Evolutionary conservation across 306 rosid genomes (phyloP).

Genomic region (Fagus crenata): DNA sequence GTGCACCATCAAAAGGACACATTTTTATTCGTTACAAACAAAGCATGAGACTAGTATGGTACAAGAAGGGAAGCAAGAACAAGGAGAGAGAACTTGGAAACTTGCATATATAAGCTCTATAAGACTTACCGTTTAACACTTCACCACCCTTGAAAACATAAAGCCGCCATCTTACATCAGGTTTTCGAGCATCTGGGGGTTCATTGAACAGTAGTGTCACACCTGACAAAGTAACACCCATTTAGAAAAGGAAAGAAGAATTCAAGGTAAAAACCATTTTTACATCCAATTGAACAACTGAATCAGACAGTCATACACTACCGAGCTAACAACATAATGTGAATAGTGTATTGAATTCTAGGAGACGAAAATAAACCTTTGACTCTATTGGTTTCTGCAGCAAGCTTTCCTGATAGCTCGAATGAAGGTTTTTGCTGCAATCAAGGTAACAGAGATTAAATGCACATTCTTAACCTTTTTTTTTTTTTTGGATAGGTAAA

Average conservation of each 20-base stretch:
- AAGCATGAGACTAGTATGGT: neutral
- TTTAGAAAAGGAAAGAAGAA: constrained; percentile 21
- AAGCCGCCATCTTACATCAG: constrained; percentile 87
- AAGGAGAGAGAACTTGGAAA: neutral
- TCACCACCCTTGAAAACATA: constrained; percentile 97
- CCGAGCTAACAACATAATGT: constrained; percentile 7
- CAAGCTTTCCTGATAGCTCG: constrained; percentile 98
- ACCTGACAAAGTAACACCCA: constrained; percentile 47
- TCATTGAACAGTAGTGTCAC: constrained; percentile 74
- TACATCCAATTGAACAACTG: neutral
- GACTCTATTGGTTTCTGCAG: constrained; percentile 88
- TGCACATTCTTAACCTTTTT: neutral
- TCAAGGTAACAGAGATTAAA: constrained; percentile 17
- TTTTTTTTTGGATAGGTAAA: too few relatives aligned
- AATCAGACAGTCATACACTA: neutral
- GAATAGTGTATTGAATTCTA: constrained; percentile 1
- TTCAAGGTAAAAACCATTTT: neutral
- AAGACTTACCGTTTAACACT: constrained; percentile 72
- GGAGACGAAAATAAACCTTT: constrained; percentile 52
- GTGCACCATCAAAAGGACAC: neutral
- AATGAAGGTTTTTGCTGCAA: constrained; percentile 91
- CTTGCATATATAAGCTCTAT: constrained; percentile 13
- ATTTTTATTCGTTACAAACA: neutral
- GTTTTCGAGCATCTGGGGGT: constrained; percentile 85
- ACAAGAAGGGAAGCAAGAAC: constrained; percentile 1